phyloP scores from a whole-genome alignment of 2,329 filamentous ascomycete genomes.

The Corniculantispora saksenae region DNA sequence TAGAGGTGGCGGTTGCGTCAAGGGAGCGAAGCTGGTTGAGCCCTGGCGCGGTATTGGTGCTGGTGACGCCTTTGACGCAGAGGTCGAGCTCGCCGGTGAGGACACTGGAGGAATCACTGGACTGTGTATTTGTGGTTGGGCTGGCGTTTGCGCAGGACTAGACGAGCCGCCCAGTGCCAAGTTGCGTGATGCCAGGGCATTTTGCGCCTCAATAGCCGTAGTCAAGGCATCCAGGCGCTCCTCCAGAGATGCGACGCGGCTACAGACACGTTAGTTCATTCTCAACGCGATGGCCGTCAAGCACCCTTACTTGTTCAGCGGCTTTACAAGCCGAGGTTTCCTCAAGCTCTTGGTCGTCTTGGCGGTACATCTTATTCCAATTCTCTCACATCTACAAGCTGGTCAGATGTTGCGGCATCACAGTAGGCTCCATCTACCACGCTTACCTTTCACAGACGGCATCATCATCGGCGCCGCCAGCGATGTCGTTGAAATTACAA shows the following conservation, averaged over 20 bases:
- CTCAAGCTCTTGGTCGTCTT: conserved; percentile 33
- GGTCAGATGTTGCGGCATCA: neutral
- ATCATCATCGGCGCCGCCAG: conserved; percentile 21
- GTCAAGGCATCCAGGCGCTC: conserved; percentile 27
- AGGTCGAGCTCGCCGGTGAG: conserved; percentile 19
- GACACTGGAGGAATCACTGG: conserved; percentile 8
- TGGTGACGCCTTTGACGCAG: conserved; percentile 8
- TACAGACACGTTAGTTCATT: conserved; percentile 16
- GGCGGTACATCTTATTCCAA: conserved; percentile 30
- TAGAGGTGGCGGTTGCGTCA: conserved; percentile 29
- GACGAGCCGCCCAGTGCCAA: neutral
- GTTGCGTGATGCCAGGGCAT: conserved; percentile 15
- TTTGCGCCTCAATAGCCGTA: conserved; percentile 14
- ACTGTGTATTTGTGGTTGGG: neutral
- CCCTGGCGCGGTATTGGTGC: conserved; percentile 8
- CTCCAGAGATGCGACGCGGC: conserved; percentile 29
- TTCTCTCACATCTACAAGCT: conserved; percentile 28
- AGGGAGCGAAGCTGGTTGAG: conserved; percentile 11
- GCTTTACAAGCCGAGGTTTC: conserved; percentile 33
- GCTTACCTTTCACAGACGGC: conserved; percentile 32
- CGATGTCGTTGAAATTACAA: conserved; percentile 30
- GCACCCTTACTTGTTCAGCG: conserved; percentile 27
- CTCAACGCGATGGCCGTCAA: no score
- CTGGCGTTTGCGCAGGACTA: neutral
- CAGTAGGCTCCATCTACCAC: neutral